These are phyloP conservation scores for Zymoseptoria tritici DNA, from an alignment of 2,329 filamentous ascomycete genomes.

Conservation along the genomic window DNA sequence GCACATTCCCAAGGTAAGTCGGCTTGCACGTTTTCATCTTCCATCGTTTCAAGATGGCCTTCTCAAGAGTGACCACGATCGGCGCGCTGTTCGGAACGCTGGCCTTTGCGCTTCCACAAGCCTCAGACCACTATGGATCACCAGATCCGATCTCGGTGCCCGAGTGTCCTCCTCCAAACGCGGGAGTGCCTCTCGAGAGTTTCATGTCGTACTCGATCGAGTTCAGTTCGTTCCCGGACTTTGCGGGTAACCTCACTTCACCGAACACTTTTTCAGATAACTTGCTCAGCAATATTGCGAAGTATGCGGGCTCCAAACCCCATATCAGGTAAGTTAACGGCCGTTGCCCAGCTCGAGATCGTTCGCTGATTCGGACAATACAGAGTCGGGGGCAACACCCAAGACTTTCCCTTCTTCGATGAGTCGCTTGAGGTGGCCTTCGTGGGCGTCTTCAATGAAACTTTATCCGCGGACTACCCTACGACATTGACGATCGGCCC, in stretches of 20 bases:
- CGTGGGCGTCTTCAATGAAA: slow-evolving; percentile 46
- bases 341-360: not conserved
- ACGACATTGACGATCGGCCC: slow-evolving; percentile 54
- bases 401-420: slow-evolving; percentile 58
- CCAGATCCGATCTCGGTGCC: not conserved
- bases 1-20: not conserved
- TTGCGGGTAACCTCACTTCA: slow-evolving; percentile 45
- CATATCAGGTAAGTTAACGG: slow-evolving; percentile 36
- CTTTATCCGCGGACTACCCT: slow-evolving; percentile 51
- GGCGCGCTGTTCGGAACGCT: not conserved
- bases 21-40: not conserved
- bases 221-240: slow-evolving; percentile 47
- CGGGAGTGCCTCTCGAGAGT: slow-evolving; percentile 31
- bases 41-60: not conserved
- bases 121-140: not conserved
- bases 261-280: slow-evolving; percentile 57
- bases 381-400: slow-evolving; percentile 59
- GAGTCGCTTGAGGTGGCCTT: slow-evolving; percentile 43
- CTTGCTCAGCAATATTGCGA: slow-evolving; percentile 50
- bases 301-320: slow-evolving; percentile 50
- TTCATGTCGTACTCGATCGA: slow-evolving; percentile 50
- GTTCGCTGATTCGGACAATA: not conserved
- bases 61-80: not conserved
- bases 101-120: not conserved
- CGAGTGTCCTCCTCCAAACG: slow-evolving; percentile 42